These are phyloP conservation scores for Platanthera zijinensis DNA, from an alignment of 106 monocot species.

Conservation along the genomic window DNA sequence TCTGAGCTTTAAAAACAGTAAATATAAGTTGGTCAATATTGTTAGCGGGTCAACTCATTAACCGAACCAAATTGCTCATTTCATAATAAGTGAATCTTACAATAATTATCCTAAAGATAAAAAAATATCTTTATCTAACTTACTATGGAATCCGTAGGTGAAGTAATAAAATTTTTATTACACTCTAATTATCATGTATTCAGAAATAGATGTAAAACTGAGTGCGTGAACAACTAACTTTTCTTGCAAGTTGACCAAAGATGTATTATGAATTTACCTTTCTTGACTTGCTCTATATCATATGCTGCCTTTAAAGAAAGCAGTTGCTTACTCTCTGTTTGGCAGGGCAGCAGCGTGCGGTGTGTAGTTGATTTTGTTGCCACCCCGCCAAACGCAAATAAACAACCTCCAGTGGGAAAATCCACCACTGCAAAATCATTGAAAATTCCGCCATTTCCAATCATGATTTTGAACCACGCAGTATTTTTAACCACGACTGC, in stretches of 20 bases:
- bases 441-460: too few species aligned
- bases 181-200: neutral
- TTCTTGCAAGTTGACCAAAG: neutral
- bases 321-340: neutral
- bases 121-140: too few species aligned
- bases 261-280: neutral
- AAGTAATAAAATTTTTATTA: neutral
- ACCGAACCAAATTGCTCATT: neutral
- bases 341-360: too few species aligned
- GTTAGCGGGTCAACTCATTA: neutral
- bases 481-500: too few species aligned
- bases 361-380: too few species aligned
- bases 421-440: too few species aligned
- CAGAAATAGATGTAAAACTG: neutral
- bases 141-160: neutral
- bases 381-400: too few species aligned
- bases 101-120: neutral
- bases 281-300: neutral
- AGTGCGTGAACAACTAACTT: neutral
- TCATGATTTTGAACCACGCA: too few species aligned
- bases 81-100: neutral
- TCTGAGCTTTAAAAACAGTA: neutral
- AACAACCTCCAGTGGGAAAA: too few species aligned
- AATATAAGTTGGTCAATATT: neutral
- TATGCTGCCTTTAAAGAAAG: neutral